Percentiles rank a stretch among this genome's conserved stretches.
phyloP scores from a whole-genome alignment of 257 asterid genomes.

The Nicotiana otophora region DNA sequence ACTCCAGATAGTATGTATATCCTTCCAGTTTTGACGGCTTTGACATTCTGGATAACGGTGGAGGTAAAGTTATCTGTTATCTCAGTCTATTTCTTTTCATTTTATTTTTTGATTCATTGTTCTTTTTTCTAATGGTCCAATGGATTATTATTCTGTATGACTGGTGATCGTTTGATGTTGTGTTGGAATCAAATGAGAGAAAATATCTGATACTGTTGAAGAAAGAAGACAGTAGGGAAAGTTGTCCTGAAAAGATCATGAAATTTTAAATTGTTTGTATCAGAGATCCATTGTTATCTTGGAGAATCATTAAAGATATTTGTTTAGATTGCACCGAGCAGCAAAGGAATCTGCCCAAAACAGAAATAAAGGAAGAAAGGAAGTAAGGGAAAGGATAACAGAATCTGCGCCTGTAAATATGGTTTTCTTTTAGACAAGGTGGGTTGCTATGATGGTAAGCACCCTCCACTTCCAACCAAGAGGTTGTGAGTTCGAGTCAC shows the following conservation, averaged over 20 bases:
- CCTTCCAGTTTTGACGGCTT: constrained; percentile 77
- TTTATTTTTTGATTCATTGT: background rate
- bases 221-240: background rate
- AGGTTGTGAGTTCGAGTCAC: too few relatives aligned
- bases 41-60: constrained; percentile 88
- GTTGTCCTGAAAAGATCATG: background rate
- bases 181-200: background rate
- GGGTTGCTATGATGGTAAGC: too few relatives aligned
- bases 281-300: background rate
- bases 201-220: background rate
- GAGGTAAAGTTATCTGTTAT: constrained; percentile 52
- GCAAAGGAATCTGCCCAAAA: background rate
- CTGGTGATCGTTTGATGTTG: background rate
- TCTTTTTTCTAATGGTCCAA: background rate
- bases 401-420: background rate
- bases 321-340: background rate
- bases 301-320: background rate
- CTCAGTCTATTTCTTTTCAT: background rate
- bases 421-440: background rate
- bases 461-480: too few relatives aligned
- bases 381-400: background rate
- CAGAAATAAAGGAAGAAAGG: background rate
- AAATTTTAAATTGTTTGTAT: background rate
- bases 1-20: constrained; percentile 76
- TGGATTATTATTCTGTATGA: constrained; percentile 1